These are phyloP conservation scores for Yarrowia sp. DNA, from an alignment of 805 yeast species.

Conservation along the genomic window DNA sequence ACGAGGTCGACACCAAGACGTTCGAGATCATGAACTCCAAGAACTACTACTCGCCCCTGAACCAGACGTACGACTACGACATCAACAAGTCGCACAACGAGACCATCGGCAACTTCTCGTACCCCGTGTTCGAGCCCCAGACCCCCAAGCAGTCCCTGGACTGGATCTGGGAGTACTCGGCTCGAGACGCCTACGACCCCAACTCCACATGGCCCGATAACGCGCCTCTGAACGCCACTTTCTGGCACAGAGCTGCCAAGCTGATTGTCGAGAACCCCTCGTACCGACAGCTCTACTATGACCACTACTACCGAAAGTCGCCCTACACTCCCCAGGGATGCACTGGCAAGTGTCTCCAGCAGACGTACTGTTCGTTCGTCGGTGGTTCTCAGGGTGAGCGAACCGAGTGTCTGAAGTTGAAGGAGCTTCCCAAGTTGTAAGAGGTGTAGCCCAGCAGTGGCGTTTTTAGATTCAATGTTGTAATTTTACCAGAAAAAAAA, in stretches of 20 bases:
- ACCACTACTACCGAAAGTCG: conserved; percentile 30
- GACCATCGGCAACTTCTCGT: conserved; percentile 8
- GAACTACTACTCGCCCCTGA: conserved; percentile 65
- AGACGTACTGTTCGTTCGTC: not conserved
- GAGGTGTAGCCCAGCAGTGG: too few relatives aligned
- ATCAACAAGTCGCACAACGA: conserved; percentile 3
- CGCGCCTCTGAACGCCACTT: conserved; percentile 69
- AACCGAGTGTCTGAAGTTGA: conserved; percentile 13
- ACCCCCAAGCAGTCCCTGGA: conserved; percentile 52
- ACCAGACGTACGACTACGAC: conserved; percentile 54
- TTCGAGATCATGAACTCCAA: conserved; percentile 66
- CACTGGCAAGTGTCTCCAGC: conserved; percentile 10
- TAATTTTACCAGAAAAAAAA: not conserved
- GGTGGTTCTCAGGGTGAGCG: conserved; percentile 26
- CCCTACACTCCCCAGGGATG: conserved; percentile 28
- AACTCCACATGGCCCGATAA: conserved; percentile 63
- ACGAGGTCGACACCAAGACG: conserved; percentile 66
- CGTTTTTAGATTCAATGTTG: not conserved
- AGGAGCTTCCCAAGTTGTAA: not conserved
- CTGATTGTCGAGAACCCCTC: not conserved
- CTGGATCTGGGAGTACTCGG: conserved; percentile 68
- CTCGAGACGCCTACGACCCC: conserved; percentile 53
- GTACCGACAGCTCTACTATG: conserved; percentile 9
- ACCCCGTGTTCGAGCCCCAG: conserved; percentile 41
- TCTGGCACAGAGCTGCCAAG: conserved; percentile 58